Percentiles rank a stretch among this genome's conserved stretches.
phyloP scores from a whole-genome alignment of 805 yeast species.

The Saccharomyces mikatae region DNA sequence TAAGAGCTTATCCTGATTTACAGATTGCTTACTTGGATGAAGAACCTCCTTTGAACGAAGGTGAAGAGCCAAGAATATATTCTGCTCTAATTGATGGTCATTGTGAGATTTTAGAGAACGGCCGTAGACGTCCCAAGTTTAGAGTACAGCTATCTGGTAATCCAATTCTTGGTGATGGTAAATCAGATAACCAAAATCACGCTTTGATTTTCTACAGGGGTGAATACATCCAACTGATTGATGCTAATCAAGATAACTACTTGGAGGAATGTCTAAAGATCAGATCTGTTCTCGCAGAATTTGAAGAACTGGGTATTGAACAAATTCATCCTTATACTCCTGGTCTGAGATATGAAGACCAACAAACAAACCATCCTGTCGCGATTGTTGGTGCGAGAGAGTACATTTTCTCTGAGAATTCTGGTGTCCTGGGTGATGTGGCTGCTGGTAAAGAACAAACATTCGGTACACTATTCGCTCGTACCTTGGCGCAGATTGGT shows the following conservation, averaged over 20 bases:
- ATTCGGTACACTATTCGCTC: conserved; percentile 88
- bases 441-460: conserved; percentile 98
- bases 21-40: conserved; percentile 92
- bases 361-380: conserved; percentile 69
- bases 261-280: conserved; percentile 89
- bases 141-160: conserved; percentile 73
- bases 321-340: conserved; percentile 50
- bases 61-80: conserved; percentile 62
- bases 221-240: conserved; percentile 88
- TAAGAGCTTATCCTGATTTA: conserved; percentile 77
- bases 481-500: conserved; percentile 88
- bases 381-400: conserved; percentile 95
- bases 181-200: conserved; percentile 89
- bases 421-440: conserved; percentile 88
- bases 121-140: conserved; percentile 67
- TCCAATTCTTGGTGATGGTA: conserved; percentile 88
- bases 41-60: conserved; percentile 67
- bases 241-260: conserved; percentile 94
- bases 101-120: conserved; percentile 61
- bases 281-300: conserved; percentile 79
- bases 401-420: conserved; percentile 84
- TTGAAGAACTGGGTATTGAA: conserved; percentile 64
- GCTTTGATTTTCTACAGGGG: conserved; percentile 83
- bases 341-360: conserved; percentile 38
- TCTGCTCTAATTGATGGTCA: conserved; percentile 76